Percentiles rank a stretch among this genome's conserved stretches.
phyloP scores from a whole-genome alignment of 106 monocot species.

The Apostasia shenzhenica region DNA sequence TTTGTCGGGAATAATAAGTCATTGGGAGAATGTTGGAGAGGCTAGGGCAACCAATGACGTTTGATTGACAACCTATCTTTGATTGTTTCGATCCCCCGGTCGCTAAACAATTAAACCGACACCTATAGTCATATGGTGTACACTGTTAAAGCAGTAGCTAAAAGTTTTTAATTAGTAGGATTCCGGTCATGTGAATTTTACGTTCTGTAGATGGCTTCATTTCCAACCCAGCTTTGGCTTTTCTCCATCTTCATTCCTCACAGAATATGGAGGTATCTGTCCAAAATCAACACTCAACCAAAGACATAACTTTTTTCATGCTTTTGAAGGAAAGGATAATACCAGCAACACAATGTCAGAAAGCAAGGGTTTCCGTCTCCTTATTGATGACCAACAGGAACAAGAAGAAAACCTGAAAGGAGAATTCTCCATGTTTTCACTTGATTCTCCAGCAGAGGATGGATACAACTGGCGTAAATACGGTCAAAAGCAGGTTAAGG shows the following conservation, averaged over 20 bases:
- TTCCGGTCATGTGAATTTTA: no score
- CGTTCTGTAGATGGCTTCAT: no score
- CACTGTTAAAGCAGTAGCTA: no score
- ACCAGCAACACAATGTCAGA: slow-evolving; percentile 14
- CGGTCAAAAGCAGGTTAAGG: slow-evolving; percentile 91
- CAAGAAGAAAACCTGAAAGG: slow-evolving; percentile 41
- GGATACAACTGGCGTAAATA: slow-evolving; percentile 96
- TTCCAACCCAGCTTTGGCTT: background rate
- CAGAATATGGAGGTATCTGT: slow-evolving; percentile 22
- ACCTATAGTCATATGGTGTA: no score
- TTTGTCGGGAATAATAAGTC: no score
- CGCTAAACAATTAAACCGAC: no score
- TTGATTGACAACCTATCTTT: no score
- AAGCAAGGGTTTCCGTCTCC: slow-evolving; percentile 23
- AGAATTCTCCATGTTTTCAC: slow-evolving; percentile 25
- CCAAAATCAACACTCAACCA: slow-evolving; percentile 13
- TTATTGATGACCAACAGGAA: slow-evolving; percentile 31
- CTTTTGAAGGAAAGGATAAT: slow-evolving; percentile 20
- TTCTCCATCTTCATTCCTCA: slow-evolving; percentile 12
- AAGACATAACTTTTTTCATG: slow-evolving; percentile 13
- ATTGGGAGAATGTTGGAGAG: no score
- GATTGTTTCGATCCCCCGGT: no score
- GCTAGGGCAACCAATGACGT: no score
- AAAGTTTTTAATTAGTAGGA: no score
- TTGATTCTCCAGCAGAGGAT: slow-evolving; percentile 50